Conservation (phyloP, 176 grass and related monocot species). For the Juncus inflexus region DNA sequence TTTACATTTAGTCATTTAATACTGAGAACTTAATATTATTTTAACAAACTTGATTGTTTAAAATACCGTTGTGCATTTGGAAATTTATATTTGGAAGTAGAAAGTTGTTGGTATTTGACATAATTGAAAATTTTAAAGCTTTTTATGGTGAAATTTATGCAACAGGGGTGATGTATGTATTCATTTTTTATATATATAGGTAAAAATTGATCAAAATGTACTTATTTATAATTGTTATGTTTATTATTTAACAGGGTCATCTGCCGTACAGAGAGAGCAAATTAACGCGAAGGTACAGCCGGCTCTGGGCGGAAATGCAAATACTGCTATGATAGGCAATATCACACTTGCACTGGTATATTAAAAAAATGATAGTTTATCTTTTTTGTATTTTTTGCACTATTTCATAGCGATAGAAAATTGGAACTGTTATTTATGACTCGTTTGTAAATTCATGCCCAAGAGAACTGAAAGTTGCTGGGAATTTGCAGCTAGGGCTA, state of each 20-base stretch:
- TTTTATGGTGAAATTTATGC: too few relatives aligned
- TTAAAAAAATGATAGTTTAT: neutral
- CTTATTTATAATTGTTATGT: too few relatives aligned
- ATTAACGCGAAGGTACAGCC: conserved; percentile 82
- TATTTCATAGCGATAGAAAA: neutral
- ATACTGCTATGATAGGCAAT: conserved; percentile 96
- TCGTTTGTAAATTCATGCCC: conserved; percentile 56
- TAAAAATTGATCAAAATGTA: too few relatives aligned
- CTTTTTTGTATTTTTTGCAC: neutral
- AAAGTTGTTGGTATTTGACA: too few relatives aligned
- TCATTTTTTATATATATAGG: too few relatives aligned
- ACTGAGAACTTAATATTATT: neutral
- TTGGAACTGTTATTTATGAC: conserved; percentile 15
- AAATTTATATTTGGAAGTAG: too few relatives aligned
- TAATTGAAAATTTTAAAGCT: too few relatives aligned
- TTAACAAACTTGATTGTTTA: too few relatives aligned
- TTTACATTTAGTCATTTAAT: conserved; percentile 9
- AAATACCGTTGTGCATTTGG: too few relatives aligned
- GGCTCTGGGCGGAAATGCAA: conserved; percentile 89
- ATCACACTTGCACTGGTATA: conserved; percentile 87
- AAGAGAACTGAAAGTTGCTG: conserved; percentile 95
- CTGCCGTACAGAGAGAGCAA: conserved; percentile 95
- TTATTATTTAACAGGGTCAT: too few relatives aligned
- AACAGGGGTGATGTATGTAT: too few relatives aligned
- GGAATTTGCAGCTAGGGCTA: conserved; percentile 84